Evolutionary conservation across 2,329 filamentous ascomycete genomes (phyloP), one percentile per base, ranked within the genome.

Genomic region (Exophiala mesophila): DNA sequence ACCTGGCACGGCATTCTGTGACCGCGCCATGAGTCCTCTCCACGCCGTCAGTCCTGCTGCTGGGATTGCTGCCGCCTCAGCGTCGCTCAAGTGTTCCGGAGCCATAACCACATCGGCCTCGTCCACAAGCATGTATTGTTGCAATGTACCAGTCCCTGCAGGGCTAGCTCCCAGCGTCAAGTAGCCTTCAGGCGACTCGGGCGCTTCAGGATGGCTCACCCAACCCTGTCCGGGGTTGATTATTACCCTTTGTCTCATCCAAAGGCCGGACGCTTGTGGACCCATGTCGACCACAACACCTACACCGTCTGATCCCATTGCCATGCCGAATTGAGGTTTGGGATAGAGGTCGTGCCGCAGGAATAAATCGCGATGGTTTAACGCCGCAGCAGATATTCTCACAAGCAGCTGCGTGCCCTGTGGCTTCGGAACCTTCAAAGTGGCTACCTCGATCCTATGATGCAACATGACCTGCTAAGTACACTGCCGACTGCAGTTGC

Each of bases 311-410:
- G 88, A 80, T 18, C 94, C 76, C 30, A 96, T 69, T 1, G 90
- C 86, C 4, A 80, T 72, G 30, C 77, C 74, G 63, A 94, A 94
- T 12, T 83, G 83, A 39, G 88, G 83, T 55, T 78, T 83, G 0
- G 90, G 89, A 70, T 96, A 96, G 29, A 94, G 79, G 60, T 89
- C 83, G 63, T 92, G 88, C 41, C 90, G 85, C 65, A 94, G 84
- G 69, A 96, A 96, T 55, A 94, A 79, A 64, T 97, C 90, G 57
- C 89, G 85, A 70, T 96, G 90, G 70, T 96, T 97, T 36, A 96
- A 79, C 12, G 89, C 84, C 1, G 82, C 85, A 39, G 88, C 85
- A 21, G 77, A 75, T 58, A 96, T 71, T 57, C 78, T 79, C 48
- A 96, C 70, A 7, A 92, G 72, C 52, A 94, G 70, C 62, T 95